A percentile compares a stretch with the other conserved stretches of the same genome.
Evolutionary conservation across 805 yeast species (phyloP).

Genomic region (Lipomyces spencermartinsiae): DNA sequence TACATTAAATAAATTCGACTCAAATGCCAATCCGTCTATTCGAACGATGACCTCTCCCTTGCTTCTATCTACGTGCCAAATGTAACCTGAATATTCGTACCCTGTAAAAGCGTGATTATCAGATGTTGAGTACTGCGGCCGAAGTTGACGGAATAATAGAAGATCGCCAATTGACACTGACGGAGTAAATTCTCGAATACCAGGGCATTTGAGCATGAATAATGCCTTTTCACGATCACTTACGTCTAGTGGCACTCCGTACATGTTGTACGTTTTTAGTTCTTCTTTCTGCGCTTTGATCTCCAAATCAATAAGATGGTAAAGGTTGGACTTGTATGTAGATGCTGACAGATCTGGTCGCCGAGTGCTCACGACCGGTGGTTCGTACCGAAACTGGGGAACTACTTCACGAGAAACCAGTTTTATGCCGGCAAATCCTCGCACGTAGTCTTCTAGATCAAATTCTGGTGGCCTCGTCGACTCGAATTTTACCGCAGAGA

Average conservation of each 20-base stretch:
- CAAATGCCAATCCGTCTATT: conserved; percentile 25
- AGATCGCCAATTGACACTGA: conserved; percentile 30
- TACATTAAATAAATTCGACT: conserved; percentile 29
- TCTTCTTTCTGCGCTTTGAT: conserved; percentile 28
- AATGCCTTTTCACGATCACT: conserved; percentile 12
- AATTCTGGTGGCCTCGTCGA: conserved; percentile 28
- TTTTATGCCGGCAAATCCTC: conserved; percentile 22
- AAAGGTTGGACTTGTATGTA: conserved; percentile 16
- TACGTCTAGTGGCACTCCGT: conserved; percentile 15
- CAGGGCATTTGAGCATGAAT: conserved; percentile 28
- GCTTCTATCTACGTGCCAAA: conserved; percentile 31
- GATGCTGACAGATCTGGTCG: conserved; percentile 7
- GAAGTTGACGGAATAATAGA: conserved; percentile 25
- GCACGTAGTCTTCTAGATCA: conserved; percentile 18
- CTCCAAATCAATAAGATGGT: conserved; percentile 21
- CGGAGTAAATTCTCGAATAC: conserved; percentile 36
- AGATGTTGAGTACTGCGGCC: conserved; percentile 27
- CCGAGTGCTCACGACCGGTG: not conserved
- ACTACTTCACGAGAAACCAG: conserved; percentile 9
- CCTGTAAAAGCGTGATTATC: conserved; percentile 30
- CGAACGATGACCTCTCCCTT: conserved; percentile 29
- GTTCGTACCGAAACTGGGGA: conserved; percentile 15
- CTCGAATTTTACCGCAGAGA: conserved; percentile 2
- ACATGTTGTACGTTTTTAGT: conserved; percentile 23
- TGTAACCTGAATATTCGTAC: conserved; percentile 19